Evolutionary conservation across 306 rosid genomes (phyloP).

Genomic region (Gynostemma pentaphyllum): DNA sequence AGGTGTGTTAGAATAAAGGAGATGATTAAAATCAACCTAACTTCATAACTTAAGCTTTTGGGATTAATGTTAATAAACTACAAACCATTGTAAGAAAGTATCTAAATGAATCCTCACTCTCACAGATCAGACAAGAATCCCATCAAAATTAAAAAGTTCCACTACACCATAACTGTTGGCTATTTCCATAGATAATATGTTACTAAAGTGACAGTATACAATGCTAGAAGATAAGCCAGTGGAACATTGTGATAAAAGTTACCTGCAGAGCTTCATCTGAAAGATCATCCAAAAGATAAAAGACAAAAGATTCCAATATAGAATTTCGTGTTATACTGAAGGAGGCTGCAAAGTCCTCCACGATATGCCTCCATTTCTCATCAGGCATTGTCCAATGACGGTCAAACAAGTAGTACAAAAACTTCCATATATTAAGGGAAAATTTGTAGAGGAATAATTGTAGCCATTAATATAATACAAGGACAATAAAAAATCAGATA

Average conservation of each 20-base stretch:
- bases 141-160: neutral
- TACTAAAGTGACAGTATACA: neutral
- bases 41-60: neutral
- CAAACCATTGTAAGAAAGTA: neutral
- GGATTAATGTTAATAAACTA: neutral
- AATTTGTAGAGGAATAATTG: neutral
- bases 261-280: constrained; percentile 84
- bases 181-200: neutral
- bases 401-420: constrained; percentile 87
- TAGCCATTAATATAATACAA: constrained; percentile 2
- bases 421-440: constrained; percentile 56
- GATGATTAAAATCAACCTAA: neutral
- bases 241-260: neutral
- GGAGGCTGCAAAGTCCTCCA: constrained; percentile 78
- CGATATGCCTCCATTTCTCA: constrained; percentile 60
- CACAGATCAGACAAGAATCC: neutral
- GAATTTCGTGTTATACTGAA: constrained; percentile 67
- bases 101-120: neutral
- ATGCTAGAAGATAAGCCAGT: neutral
- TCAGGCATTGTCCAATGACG: constrained; percentile 86
- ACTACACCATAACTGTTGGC: neutral
- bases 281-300: constrained; percentile 81
- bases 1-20: neutral
- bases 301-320: constrained; percentile 63
- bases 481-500: constrained; percentile 1